Percentiles rank a stretch among this genome's conserved stretches.
Evolutionary conservation across 148 eudicot genomes (phyloP).

Genomic region (Chenopodium quinoa): DNA sequence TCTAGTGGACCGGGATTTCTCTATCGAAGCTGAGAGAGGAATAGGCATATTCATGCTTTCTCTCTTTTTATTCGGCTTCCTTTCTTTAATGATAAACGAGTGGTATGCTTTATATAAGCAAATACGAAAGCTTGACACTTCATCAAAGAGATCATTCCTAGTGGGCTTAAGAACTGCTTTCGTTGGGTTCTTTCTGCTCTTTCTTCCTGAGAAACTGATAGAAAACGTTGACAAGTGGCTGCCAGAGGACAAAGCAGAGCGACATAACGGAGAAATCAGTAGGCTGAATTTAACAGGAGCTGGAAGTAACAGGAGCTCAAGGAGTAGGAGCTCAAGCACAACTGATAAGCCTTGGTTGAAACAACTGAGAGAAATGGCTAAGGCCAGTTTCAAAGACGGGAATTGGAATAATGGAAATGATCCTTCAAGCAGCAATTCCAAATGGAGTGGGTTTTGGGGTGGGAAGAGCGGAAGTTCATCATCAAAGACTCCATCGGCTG

Average conservation of each 20-base stretch:
- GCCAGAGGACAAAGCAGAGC: constrained; percentile 24
- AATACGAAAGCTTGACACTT: constrained; percentile 53
- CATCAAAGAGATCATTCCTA: constrained; percentile 38
- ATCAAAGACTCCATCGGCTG: constrained; percentile 42
- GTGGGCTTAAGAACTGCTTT: constrained; percentile 50
- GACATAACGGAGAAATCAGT: constrained; percentile 25
- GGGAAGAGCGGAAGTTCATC: constrained; percentile 74
- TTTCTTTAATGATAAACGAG: constrained; percentile 56
- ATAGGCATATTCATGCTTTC: constrained; percentile 59
- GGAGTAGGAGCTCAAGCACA: constrained; percentile 48
- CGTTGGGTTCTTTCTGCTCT: constrained; percentile 51
- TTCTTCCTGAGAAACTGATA: constrained; percentile 46
- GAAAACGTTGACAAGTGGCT: constrained; percentile 37
- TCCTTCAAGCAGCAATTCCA: constrained; percentile 50
- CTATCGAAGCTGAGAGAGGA: constrained; percentile 35
- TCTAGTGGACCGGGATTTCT: constrained; percentile 40
- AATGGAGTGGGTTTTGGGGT: constrained; percentile 75
- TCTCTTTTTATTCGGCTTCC: constrained; percentile 52
- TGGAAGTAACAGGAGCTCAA: constrained; percentile 34
- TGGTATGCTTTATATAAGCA: constrained; percentile 76
- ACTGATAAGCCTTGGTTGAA: constrained; percentile 73
- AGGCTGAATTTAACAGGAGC: constrained; percentile 22
- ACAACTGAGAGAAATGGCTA: constrained; percentile 76
- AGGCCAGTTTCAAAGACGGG: constrained; percentile 64
- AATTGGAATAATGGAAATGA: constrained; percentile 32